Base-by-base conservation (phyloP, 176 grass and related monocot species). In the Musa troglodytarum region DNA sequence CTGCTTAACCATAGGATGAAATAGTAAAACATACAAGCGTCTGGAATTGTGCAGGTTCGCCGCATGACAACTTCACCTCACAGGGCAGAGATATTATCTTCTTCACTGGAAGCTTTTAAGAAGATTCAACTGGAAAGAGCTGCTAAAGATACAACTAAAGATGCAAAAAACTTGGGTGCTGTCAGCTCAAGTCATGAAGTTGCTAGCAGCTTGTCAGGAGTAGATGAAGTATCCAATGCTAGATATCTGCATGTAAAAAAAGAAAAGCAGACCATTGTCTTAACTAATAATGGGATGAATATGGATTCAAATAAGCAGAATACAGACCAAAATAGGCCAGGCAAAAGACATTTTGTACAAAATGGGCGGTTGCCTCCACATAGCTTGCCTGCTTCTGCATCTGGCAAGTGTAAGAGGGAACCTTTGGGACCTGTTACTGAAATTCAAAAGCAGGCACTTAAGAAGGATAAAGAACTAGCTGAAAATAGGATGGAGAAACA, bases 71-170 rank as follows among this genome's bases (percentile, higher is more conserved):
- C 90, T 84, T 91, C 95, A 78, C 86, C 90, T 69, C 95, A 94
- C 77, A 99, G 89, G 82, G 90, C 92, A 86, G 95, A 99, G 80
- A 99, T 99, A 87, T 79, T 99, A 49, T 99, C 95, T 86, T 99
- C 95, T 82, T 99, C 95, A 81, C 73, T 99, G 74, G 95, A 99
- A 83, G 95, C 95, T 34, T 99, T 99, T 82, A 92, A 83, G 78
- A 91, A 92, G 78, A 99, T 99, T 69, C 95, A 91, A 85, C 63
- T 94, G 29, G 86, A 94, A 82, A 80, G 92, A 75, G 88, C 86
- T 76, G 74, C 78, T 74, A 94, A 99, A 64, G 81, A 89, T 75
- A 80, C 81, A 77, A 81, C 63, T 93, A 77, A 85, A 73, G 76
- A 63, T 79, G 64, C 80, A 76, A 79, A 85, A 34, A 68, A 84